These are phyloP conservation scores for Trypanosoma platydactyli DNA, from an alignment of 208 protist genomes.

Conservation along the genomic window DNA sequence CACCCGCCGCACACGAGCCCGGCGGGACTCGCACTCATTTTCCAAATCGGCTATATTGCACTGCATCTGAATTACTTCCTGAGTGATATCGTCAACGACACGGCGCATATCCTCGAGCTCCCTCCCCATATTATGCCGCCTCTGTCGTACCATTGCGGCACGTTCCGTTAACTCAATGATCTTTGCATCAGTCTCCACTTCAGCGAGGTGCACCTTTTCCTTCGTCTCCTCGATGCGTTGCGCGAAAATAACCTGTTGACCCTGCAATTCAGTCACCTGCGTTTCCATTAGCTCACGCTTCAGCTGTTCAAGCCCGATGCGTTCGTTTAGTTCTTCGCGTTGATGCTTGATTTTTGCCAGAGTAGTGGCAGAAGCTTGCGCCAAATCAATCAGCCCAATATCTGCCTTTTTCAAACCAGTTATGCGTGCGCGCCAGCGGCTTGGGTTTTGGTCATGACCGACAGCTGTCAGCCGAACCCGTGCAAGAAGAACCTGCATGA, in stretches of 20 bases:
- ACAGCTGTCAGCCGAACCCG: conserved; percentile 22
- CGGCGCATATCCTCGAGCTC: conserved; percentile 24
- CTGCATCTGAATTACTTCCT: conserved; percentile 26
- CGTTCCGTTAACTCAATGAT: conserved; percentile 19
- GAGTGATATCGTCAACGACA: conserved; percentile 18
- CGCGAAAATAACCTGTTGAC: conserved; percentile 12
- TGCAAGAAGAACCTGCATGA: conserved; percentile 25
- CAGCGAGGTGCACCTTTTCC: conserved; percentile 9
- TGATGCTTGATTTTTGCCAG: conserved; percentile 11
- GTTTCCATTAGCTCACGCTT: conserved; percentile 27
- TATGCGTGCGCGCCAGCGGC: conserved; percentile 28
- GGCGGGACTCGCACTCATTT: conserved; percentile 20
- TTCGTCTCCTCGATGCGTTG: conserved; percentile 12
- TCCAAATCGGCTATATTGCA: conserved; percentile 23
- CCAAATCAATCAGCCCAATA: conserved; percentile 18
- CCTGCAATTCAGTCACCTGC: conserved; percentile 23
- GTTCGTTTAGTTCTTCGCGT: conserved; percentile 19
- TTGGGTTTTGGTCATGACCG: conserved; percentile 33
- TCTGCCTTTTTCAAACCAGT: conserved; percentile 16
- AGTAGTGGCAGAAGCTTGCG: conserved; percentile 1
- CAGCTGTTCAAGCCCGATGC: conserved; percentile 4
- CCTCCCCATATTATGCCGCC: conserved; percentile 16
- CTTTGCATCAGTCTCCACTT: conserved; percentile 11
- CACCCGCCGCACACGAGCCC: conserved; percentile 10
- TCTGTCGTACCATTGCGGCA: conserved; percentile 19